Base-by-base conservation (phyloP, 495 filamentous ascomycete genomes). In the Umbilicaria muhlenbergii region DNA sequence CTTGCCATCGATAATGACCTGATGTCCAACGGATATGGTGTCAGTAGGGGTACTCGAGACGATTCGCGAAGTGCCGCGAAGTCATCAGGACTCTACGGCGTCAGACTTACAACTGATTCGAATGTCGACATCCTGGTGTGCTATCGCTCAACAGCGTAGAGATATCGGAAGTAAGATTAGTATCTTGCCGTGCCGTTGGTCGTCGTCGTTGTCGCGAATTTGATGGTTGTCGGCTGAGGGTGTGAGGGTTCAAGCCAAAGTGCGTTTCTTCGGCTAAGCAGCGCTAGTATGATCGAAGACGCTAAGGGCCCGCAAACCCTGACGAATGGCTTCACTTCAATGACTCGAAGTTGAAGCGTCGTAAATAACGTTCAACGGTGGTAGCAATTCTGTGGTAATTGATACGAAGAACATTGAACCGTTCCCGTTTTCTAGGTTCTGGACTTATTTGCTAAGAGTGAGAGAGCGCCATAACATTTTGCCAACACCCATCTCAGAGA, bases 1-100 rank as follows among this genome's bases (percentile, higher is more conserved):
- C 77, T 98, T 98, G 83, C 88, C 91, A 82, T 98, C 91, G 63
- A 96, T 91, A 68, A 91, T 77, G 73, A 94, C 75, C 88, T 93
- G 59, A 51, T 64, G 15, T 12, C 54, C 48, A 46, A 49, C 21
- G 11, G 14, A 14, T 19, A 28, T 11, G 36, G 19, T 41, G 32
- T 42, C 35, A 15, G 35, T 32, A 14, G 24, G 28, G 34, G 37
- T 24, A 36, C 34, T 31, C 38, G 43, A 32, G 49, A 21, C 42
- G 37, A 39, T 38, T 37, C 44, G n/a, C 24, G 12, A 37, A 38
- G 32, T 37, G 34, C 28, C 45, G 40, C 37, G 43, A 49, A 43
- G 45, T 48, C 49, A 43, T 46, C 35, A 46, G 34, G 36, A 36
- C 37, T 38, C 44, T 39, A 5, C 19, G 2, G 5, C 19, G 19